Base-by-base conservation (phyloP, 78 protist species). In the Dictyostelium firmibasis region DNA sequence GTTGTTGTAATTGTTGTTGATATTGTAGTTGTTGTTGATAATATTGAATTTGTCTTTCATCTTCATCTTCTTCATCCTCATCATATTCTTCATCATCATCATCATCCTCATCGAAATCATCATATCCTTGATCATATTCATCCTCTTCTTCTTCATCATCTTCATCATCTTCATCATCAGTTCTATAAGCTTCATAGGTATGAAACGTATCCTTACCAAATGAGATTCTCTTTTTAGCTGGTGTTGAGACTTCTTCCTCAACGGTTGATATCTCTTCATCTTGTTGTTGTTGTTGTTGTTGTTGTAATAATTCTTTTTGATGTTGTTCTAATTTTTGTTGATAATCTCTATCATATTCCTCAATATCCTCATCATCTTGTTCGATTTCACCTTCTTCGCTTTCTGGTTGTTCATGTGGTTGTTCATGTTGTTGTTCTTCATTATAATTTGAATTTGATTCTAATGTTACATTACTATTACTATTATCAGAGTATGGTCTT, bases 81-180 rank as follows among this genome's bases (percentile, higher is more conserved):
- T 87, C 93, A 64, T 89, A 81, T 3, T 89, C 72, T 7, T 86
- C 92, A 10, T 86, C 93, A 60, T 88, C 93, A 8, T 88, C 70
- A 31, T 88, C 85, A 29, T 81, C 79, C 10, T 89, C 67, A 67
- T 89, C 85, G 0, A 78, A 18, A 13, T 79, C 76, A 43, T 78
- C 25, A 50, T 89, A 78, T 20, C 76, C 82, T 1, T 85, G 69
- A 9, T 74, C 67, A 7, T 85, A 8, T 0, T 69, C 81, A 16
- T 84, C 53, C 23, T 20, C 78, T 23, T 84, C 36, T 13, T 84
- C 41, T 4, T 85, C 75, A 33, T 33, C 50, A 36, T 82, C 75
- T 6, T 83, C 44, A 25, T 84, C 74, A 23, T 74, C 64, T 14
- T 86, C 92, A n/a, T 81, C 94, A 9, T 78, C 85, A 33, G 72